phyloP scores from a whole-genome alignment of 345 rosid species.

The Hevea brasiliensis region DNA sequence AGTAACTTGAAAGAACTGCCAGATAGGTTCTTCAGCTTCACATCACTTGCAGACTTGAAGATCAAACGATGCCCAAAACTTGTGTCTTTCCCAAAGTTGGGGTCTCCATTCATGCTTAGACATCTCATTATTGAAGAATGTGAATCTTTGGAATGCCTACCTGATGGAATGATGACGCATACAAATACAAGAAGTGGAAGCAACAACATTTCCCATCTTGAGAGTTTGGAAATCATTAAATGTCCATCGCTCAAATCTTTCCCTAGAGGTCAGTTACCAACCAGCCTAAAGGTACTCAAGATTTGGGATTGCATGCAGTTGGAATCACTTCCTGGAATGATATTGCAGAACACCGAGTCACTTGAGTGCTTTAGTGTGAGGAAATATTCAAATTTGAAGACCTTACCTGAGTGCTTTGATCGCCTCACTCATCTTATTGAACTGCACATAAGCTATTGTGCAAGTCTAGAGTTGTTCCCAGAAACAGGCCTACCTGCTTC shows the following conservation, averaged over 20 bases:
- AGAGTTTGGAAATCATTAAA: constrained; percentile 5
- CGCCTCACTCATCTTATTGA: neutral
- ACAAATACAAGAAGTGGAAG: too few relatives aligned
- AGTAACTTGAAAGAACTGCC: constrained; percentile 3
- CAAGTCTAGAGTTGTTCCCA: constrained; percentile 1
- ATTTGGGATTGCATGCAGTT: constrained; percentile 2
- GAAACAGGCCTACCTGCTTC: neutral
- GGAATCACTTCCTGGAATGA: neutral
- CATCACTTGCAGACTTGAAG: constrained; percentile 9
- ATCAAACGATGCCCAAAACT: constrained; percentile 22
- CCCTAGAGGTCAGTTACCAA: constrained; percentile 14
- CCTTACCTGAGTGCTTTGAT: constrained; percentile 2
- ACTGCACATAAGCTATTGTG: neutral
- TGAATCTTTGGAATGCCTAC: neutral
- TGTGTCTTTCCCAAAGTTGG: constrained; percentile 9
- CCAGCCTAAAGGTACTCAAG: constrained; percentile 6
- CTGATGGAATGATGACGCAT: neutral
- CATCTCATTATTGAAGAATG: constrained; percentile 9
- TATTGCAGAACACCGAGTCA: neutral
- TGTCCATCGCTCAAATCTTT: constrained; percentile 11
- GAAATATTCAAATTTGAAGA: constrained; percentile 1
- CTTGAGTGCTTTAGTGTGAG: neutral
- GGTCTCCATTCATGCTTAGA: constrained; percentile 10
- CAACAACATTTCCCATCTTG: neutral
- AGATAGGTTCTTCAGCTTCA: neutral